Percentiles rank a stretch among this genome's conserved stretches.
Conservation (phyloP, 2,329 filamentous ascomycete species). For the Sclerotinia trifoliorum region DNA sequence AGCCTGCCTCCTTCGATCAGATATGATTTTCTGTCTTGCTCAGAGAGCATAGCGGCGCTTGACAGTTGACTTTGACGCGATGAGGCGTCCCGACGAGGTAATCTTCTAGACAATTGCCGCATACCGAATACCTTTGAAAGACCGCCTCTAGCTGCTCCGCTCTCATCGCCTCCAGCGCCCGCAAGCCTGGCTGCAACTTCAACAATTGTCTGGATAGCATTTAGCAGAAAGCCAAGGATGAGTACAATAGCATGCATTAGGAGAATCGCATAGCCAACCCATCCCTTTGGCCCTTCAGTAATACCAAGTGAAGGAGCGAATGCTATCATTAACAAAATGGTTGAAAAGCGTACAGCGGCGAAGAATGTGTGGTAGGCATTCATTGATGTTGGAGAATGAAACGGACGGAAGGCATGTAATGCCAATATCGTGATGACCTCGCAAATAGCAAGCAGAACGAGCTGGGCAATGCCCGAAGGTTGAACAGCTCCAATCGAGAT, state of each 20-base stretch:
- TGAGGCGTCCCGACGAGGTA: conserved; percentile 59
- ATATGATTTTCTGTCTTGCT: conserved; percentile 65
- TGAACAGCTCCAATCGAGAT: conserved; percentile 92
- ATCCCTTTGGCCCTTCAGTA: conserved; percentile 76
- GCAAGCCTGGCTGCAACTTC: conserved; percentile 82
- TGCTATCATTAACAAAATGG: conserved; percentile 72
- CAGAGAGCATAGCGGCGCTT: conserved; percentile 74
- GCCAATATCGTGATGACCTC: conserved; percentile 89
- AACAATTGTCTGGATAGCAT: conserved; percentile 83
- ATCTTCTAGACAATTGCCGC: conserved; percentile 77
- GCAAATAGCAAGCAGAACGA: conserved; percentile 88
- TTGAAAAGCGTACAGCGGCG: conserved; percentile 71
- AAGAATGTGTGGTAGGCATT: conserved; percentile 92
- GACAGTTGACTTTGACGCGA: conserved; percentile 81
- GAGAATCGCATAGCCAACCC: conserved; percentile 92
- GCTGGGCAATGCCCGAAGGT: conserved; percentile 86
- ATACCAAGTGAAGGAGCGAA: conserved; percentile 84
- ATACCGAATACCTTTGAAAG: conserved; percentile 89
- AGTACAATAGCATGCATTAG: conserved; percentile 81
- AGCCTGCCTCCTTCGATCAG: conserved; percentile 50
- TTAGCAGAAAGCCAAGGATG: conserved; percentile 89
- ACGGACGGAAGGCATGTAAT: conserved; percentile 85
- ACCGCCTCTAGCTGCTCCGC: conserved; percentile 73
- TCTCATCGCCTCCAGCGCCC: conserved; percentile 76
- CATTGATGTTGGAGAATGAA: conserved; percentile 91